Percentiles rank a stretch among this genome's conserved stretches.
These are phyloP conservation scores for Hemileccinum rubropunctum DNA, from an alignment of 768 basidiomycete genomes.

Conservation along the genomic window DNA sequence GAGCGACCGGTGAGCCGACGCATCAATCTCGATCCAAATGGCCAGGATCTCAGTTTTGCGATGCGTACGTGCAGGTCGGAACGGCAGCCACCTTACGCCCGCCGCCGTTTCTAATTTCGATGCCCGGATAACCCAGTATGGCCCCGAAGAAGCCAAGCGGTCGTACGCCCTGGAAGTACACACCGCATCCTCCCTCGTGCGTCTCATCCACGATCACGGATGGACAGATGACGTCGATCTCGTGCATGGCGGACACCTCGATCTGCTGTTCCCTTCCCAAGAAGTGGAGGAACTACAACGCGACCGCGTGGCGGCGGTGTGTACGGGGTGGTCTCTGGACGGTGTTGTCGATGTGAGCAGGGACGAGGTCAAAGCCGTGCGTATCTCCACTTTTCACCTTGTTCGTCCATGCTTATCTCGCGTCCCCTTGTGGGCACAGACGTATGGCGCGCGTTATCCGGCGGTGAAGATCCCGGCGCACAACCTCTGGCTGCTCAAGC, in stretches of 20 bases:
- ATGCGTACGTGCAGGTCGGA: conserved; percentile 53
- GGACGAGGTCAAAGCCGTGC: conserved; percentile 48
- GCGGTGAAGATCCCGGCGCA: conserved; percentile 50
- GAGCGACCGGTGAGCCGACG: conserved; percentile 60
- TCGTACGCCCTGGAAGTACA: conserved; percentile 56
- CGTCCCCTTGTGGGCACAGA: too few relatives aligned
- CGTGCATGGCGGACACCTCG: conserved; percentile 52
- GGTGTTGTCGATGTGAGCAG: conserved; percentile 45
- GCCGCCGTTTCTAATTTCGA: conserved; percentile 46
- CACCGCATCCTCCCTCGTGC: conserved; percentile 46
- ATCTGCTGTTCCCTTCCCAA: conserved; percentile 45
- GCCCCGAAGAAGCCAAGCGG: conserved; percentile 52
- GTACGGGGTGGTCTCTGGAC: conserved; percentile 48
- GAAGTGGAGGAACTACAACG: conserved; percentile 37
- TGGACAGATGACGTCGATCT: conserved; percentile 58
- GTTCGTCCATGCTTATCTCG: background rate
- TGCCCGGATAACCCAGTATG: conserved; percentile 37
- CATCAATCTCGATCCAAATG: background rate
- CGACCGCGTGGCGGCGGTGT: conserved; percentile 53
- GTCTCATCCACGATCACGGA: conserved; percentile 44
- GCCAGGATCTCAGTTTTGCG: background rate
- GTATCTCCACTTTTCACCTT: conserved; percentile 13
- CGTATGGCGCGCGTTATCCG: conserved; percentile 43
- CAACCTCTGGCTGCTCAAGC: conserved; percentile 80
- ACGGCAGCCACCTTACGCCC: conserved; percentile 74